Evolutionary conservation across 306 rosid species (phyloP), one percentile per base, ranked within the genome.

Genomic region (Carpinus viminea): DNA sequence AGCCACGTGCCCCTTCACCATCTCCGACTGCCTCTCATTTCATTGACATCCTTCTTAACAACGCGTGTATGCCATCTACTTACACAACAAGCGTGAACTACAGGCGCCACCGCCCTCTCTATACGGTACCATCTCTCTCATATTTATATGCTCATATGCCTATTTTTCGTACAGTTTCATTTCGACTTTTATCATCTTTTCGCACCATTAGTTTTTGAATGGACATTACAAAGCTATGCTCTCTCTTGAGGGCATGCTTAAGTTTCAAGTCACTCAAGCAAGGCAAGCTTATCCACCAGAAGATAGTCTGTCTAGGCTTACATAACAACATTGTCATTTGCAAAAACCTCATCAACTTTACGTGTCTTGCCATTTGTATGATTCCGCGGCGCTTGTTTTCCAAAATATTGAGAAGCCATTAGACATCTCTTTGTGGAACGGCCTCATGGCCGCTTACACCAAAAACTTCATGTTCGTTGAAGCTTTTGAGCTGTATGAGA

Each of bases 361-460:
- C 81, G 75, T 88, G 82, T 87, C 90, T 38, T 81, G 84, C 83
- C 85, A 85, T 74, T 76, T 81, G 38, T 81, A 64, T 70, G 78
- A 71, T 60, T 84, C 70, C 70, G 97, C 90, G 1, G 82, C 80
- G 46, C 87, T 76, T 80, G 91, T 88, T 77, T 87, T 93, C 78
- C 75, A 74, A 81, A 76, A 86, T 60, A 60, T 70, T 16, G 79
- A 74, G 53, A 83, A 85, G 85, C 90, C 90, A 73, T 73, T 71
- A 26, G 86, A 78, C 57, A 84, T 93, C 61, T 81, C 97, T 60
- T 52, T 88, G 78, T 93, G 98, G 95, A 93, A 93, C 81, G 78
- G 86, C 84, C 88, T 89, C 61, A 79, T 93, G 78, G 87, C 90
- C 3, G 86, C 88, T 73, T 88, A 88, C 83, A 86, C 98, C 62